Percentiles rank a stretch among this genome's conserved stretches.
Evolutionary conservation across 1,139 yeast species (phyloP).

Genomic region (Debaryomyces udenii): DNA sequence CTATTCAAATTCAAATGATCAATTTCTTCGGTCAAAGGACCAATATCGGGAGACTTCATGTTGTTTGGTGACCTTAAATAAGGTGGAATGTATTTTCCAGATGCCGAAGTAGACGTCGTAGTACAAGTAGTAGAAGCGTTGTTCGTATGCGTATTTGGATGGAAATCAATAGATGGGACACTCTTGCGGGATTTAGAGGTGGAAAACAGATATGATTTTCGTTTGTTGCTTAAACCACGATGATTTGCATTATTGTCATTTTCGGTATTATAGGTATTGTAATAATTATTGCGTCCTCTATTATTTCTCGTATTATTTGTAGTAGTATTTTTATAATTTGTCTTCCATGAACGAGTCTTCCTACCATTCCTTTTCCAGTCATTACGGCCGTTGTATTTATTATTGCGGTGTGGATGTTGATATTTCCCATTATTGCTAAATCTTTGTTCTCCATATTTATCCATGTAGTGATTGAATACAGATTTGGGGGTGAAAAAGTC

Average conservation of each 20-base stretch:
- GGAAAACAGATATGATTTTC: slow-evolving; percentile 37
- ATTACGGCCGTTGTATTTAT: slow-evolving; percentile 21
- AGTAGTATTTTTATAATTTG: slow-evolving; percentile 15
- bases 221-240: slow-evolving; percentile 13
- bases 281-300: slow-evolving; percentile 10
- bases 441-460: slow-evolving; percentile 57
- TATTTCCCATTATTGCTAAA: slow-evolving; percentile 18
- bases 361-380: slow-evolving; percentile 38
- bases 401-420: slow-evolving; percentile 14
- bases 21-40: slow-evolving; percentile 43
- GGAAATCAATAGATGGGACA: slow-evolving; percentile 10
- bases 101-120: slow-evolving; percentile 1
- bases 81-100: slow-evolving; percentile 50
- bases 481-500: slow-evolving; percentile 81
- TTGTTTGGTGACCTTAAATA: slow-evolving; percentile 44
- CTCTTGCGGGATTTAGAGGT: slow-evolving; percentile 27
- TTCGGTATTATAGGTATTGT: slow-evolving; percentile 18
- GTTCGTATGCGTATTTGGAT: slow-evolving; percentile 10
- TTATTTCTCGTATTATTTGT: slow-evolving; percentile 19
- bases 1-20: slow-evolving; percentile 35
- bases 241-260: slow-evolving; percentile 18
- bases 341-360: slow-evolving; percentile 36
- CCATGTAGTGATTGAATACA: slow-evolving; percentile 71
- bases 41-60: slow-evolving; percentile 37
- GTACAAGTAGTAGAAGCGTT: background rate